Conservation (phyloP, 345 rosid genomes). For the Bruguiera sexangula region DNA sequence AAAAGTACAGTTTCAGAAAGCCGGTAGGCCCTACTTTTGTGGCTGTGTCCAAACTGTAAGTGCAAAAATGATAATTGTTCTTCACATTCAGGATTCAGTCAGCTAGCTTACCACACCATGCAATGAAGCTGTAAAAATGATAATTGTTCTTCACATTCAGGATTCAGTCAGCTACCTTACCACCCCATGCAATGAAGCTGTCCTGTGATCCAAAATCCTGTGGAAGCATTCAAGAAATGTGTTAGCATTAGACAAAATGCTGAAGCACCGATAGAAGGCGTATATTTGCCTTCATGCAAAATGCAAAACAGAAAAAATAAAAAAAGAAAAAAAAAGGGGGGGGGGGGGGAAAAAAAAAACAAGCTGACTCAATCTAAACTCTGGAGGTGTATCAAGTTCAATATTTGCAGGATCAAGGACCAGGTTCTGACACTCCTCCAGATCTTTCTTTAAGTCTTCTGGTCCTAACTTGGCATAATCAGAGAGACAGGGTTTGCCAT, state of each 20-base stretch:
- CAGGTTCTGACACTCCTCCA: constrained; percentile 79
- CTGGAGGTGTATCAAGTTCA: constrained; percentile 91
- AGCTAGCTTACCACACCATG: constrained; percentile 60
- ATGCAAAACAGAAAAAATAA: not conserved
- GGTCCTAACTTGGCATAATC: constrained; percentile 75
- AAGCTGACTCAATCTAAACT: constrained; percentile 88
- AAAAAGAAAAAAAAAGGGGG: not conserved
- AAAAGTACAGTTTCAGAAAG: constrained; percentile 2
- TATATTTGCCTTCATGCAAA: not conserved
- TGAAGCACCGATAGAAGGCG: not conserved
- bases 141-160: not conserved
- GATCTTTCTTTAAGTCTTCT: constrained; percentile 72
- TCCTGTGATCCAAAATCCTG: constrained; percentile 97
- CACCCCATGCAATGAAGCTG: constrained; percentile 80
- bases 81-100: constrained; percentile 23
- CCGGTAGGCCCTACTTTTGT: not conserved
- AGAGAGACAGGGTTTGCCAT: constrained; percentile 50
- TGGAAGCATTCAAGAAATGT: constrained; percentile 4
- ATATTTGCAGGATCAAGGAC: constrained; percentile 69
- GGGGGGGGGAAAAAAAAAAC: constrained; percentile 34
- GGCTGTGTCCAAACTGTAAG: not conserved
- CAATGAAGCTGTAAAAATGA: constrained; percentile 14
- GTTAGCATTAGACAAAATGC: not conserved
- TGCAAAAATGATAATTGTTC: not conserved
- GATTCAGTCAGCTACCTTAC: constrained; percentile 39